Base-by-base conservation (phyloP, 768 basidiomycete genomes). In the Suillus lakei region DNA sequence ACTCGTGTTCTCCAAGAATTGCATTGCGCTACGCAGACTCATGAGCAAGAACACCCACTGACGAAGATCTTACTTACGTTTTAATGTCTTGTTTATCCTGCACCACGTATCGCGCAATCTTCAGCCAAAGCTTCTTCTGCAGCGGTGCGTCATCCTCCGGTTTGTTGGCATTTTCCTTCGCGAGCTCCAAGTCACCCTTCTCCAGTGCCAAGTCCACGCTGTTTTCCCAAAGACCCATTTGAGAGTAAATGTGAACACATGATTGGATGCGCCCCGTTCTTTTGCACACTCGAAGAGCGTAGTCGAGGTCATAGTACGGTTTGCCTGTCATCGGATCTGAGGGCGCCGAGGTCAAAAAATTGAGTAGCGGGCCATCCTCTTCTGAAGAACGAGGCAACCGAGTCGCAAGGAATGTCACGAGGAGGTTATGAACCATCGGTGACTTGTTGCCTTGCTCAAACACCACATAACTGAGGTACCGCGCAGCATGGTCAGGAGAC, bases 41-140 rank as follows among this genome's bases (percentile, higher is more conserved):
- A 62, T 44, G 28, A 50, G 54, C 48, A 67, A 38, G 8, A 9
- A 43, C 18, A n/a, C 21, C 30, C 18, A n/a, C n/a, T 5, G 48
- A 53, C 26, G 56, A 12, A 18, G 10, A 36, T 64, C 39, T 26
- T 32, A 86, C 96, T 69, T 77, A 98, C 98, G 94, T 89, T 82
- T 98, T 97, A 77, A 99, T 97, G 69, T 99, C 98, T 73, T 96
- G 91, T 83, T 98, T 94, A 79, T 98, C 95, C 73, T 97, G 95
- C 16, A 99, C 96, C 50, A 99, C 96, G 78, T 96, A 96, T 68
- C 91, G 92, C n/a, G 98, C 98, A 70, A 99, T 95, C 82, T 98
- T 99, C 61, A 99, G 81, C 98, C 98, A 99, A 61, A 99, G 81
- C 77, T 95, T 96, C 82, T 97, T 99, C 66, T 93, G 81, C 67